Base-by-base conservation (phyloP, 192 early-diverging fungal species). In the Linderina pennispora region DNA sequence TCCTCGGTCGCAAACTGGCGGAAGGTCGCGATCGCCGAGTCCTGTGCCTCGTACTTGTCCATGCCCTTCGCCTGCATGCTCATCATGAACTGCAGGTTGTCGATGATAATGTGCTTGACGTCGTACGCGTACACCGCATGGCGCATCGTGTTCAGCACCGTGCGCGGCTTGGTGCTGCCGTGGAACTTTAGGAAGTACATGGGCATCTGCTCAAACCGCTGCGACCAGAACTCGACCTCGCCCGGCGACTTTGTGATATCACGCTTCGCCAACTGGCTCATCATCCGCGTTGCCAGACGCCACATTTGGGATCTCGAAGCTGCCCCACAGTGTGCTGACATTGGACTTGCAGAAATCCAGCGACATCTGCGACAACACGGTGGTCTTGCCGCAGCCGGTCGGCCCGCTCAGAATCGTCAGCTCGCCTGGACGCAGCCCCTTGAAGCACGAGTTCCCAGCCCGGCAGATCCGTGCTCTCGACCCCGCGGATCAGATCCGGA, bases 81-180 rank as follows among this genome's bases (percentile, higher is more conserved):
- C 54, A 83, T 65, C 81, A 87, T 85, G 36, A 87, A 87, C 68
- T 87, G 85, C 52, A 87, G 65, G 48, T 87, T 87, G 48, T 87
- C 85, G 16, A 87, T 71, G 18, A 87, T 54, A 14, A 87, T 73
- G 57, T 85, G 85, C 56, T 75, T 77, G 39, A 87, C 81, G 55
- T 81, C 84, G 51, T 82, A 77, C 0, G 79, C 80, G 43, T 83
- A 75, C 0, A 84, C 81, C 1, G 84, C 82, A 39, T 83, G 82
- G 15, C 77, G 58, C 69, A 82, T 79, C 7, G 83, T 78, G 26
- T 79, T 72, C 14, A 83, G 37, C n/a, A 87, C 81, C 5, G 76
- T 78, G 24, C 75, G 55, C 20, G 83, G 72, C 10, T 73, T 55
- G 25, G 85, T 87, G 55, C 81, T 84, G 23, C 85, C 83, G 48